Conservation (phyloP, 192 early-diverging fungal genomes). For the Gaertneriomyces semiglobifer region DNA sequence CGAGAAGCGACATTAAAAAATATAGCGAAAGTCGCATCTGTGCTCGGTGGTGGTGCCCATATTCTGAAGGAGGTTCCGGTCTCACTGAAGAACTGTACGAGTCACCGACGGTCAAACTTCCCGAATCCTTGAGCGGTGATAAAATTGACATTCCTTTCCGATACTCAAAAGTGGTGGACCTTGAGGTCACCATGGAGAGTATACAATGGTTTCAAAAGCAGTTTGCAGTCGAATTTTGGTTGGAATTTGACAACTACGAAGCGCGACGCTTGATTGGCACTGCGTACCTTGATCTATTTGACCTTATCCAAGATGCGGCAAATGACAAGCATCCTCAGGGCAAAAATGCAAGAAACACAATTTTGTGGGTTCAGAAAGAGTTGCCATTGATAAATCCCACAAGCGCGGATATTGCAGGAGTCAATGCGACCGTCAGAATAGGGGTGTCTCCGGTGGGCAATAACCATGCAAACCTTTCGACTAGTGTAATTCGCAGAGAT, state of each 20-base stretch:
- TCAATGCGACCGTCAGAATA: not conserved
- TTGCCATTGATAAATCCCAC: constrained; percentile 27
- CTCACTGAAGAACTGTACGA: not conserved
- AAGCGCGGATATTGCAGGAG: constrained; percentile 22
- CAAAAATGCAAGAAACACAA: not conserved
- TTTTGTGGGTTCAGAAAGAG: constrained; percentile 7
- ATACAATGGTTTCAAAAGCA: constrained; percentile 1
- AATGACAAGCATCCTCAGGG: constrained; percentile 6
- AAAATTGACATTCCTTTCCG: not conserved
- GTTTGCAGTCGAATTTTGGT: constrained; percentile 18
- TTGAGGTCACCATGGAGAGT: not conserved
- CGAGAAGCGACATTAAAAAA: not conserved
- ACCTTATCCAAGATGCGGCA: constrained; percentile 13
- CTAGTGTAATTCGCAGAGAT: too few species aligned
- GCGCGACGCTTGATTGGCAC: constrained; percentile 10
- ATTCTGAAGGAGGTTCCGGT: not conserved
- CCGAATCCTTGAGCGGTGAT: not conserved
- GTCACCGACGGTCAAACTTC: too few species aligned
- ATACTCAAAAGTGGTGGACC: not conserved
- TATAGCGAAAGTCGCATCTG: not conserved
- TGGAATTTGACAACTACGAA: not conserved
- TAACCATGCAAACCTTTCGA: too few species aligned
- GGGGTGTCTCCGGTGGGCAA: not conserved
- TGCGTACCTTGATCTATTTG: constrained; percentile 28
- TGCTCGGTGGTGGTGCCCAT: not conserved